These are phyloP conservation scores for Lagenidium sp. DNA, from an alignment of 352 stramenopile species.

Conservation along the genomic window DNA sequence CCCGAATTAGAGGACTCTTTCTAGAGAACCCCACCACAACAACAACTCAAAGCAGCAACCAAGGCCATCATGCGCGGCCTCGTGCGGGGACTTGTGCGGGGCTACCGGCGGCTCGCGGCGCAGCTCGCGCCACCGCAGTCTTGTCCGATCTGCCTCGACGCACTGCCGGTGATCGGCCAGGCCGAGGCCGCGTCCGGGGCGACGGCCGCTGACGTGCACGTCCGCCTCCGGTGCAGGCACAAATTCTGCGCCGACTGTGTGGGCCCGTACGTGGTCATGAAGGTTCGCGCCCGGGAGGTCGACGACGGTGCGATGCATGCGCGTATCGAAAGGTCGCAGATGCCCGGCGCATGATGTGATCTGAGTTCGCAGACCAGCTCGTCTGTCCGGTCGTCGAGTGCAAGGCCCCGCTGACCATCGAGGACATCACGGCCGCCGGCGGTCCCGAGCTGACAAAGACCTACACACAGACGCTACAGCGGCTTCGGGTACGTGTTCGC, in stretches of 20 bases:
- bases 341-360: constrained; percentile 1
- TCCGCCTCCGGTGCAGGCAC: constrained; percentile 42
- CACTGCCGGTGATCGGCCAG: constrained; percentile 30
- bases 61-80: constrained; percentile 22
- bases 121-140: constrained; percentile 23
- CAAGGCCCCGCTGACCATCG: constrained; percentile 21
- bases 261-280: constrained; percentile 42
- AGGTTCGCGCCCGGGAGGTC: constrained; percentile 44
- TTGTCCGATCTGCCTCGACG: constrained; percentile 60
- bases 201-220: constrained; percentile 14
- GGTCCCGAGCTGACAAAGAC: constrained; percentile 13
- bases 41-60: too few species aligned
- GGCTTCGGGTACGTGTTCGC: constrained; percentile 45
- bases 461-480: constrained; percentile 30
- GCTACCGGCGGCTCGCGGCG: constrained; percentile 38
- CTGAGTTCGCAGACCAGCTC: constrained; percentile 32
- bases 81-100: constrained; percentile 35
- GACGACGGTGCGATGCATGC: constrained; percentile 30
- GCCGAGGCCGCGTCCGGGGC: constrained; percentile 15
- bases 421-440: constrained; percentile 26
- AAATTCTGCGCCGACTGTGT: constrained; percentile 52
- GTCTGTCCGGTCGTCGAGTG: constrained; percentile 54
- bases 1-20: too few species aligned
- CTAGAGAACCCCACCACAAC: too few species aligned
- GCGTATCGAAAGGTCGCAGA: not conserved